Evolutionary conservation across 441 rosid genomes (phyloP), one percentile per base, ranked within the genome.

Genomic region (Erysimum pusillum): DNA sequence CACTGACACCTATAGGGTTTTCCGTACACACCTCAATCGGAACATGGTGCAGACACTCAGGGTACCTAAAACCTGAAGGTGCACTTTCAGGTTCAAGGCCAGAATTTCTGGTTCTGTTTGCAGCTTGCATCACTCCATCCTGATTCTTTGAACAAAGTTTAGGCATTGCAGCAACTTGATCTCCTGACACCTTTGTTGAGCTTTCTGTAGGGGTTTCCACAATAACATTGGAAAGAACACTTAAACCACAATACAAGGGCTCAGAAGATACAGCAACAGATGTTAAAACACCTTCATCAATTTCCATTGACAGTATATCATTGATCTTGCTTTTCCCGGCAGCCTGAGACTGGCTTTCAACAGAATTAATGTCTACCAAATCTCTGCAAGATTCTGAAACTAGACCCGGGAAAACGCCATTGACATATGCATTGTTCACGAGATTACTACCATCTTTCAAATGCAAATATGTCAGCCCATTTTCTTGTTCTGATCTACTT

Each of bases 1-100:
- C 70, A 62, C 79, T 72, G 31, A 73, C 46, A 22, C 76, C 73
- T 46, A 78, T 72, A 75, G 79, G 82, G 66, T 88, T 81, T 35
- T 57, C 83, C 2, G 74, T 71, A 22, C 80, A 75, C 64, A 83
- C 66, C 69, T 66, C 83, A 36, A 71, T 63, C 20, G 87, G 80
- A 68, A 62, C 85, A 66, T 73, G 81, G 82, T 82, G 87, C 70
- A 73, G 52, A 42, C 72, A 79, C 42, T 82, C 86, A 28, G 81
- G 76, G 69, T 51, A 61, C 67, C 75, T 77, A 78, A 84, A 80
- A 64, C 79, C 81, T 34, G 87, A 82, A 77, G 75, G 63, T 41
- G 63, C 65, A 52, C 71, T 78, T 63, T 80, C 78, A 74, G 82
- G 73, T 22, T 75, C 69, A 39, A 39, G 63, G 49, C 81, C 76